Conservation (phyloP, 192 early-diverging fungal genomes). For the Backusella sp. region DNA sequence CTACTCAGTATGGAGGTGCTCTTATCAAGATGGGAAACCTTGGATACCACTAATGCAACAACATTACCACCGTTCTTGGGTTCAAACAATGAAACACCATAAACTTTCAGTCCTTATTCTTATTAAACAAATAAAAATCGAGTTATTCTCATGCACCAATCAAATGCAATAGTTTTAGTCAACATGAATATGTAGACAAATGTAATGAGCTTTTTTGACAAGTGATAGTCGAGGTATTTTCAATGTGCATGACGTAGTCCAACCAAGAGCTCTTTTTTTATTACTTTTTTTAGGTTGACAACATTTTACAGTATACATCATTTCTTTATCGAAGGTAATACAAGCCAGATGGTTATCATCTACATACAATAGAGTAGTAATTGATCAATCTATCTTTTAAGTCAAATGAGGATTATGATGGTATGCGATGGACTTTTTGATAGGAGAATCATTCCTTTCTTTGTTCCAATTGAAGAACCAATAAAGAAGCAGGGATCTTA, state of each 20-base stretch:
- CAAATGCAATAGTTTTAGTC: background rate
- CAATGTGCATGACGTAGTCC: too few relatives aligned
- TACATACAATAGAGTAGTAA: background rate
- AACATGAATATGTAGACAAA: background rate
- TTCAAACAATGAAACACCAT: too few relatives aligned
- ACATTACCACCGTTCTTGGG: too few relatives aligned
- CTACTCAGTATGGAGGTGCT: too few relatives aligned
- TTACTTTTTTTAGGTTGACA: background rate
- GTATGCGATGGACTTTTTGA: background rate
- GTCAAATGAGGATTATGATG: background rate
- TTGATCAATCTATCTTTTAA: background rate
- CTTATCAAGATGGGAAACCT: too few relatives aligned
- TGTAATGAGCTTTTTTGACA: background rate
- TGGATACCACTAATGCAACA: too few relatives aligned
- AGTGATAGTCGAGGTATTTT: background rate
- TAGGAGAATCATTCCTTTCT: background rate
- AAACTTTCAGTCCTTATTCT: too few relatives aligned
- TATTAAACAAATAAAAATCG: background rate
- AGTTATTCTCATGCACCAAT: background rate
- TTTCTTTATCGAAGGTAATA: background rate
- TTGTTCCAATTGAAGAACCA: slow-evolving; percentile 4
- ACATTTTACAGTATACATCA: background rate
- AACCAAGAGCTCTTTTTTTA: too few relatives aligned
- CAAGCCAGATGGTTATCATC: too few relatives aligned
- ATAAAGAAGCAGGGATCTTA: background rate